Evolutionary conservation across 2,329 filamentous ascomycete genomes (phyloP).

Genomic region (Calcarisporium arbuscula): DNA sequence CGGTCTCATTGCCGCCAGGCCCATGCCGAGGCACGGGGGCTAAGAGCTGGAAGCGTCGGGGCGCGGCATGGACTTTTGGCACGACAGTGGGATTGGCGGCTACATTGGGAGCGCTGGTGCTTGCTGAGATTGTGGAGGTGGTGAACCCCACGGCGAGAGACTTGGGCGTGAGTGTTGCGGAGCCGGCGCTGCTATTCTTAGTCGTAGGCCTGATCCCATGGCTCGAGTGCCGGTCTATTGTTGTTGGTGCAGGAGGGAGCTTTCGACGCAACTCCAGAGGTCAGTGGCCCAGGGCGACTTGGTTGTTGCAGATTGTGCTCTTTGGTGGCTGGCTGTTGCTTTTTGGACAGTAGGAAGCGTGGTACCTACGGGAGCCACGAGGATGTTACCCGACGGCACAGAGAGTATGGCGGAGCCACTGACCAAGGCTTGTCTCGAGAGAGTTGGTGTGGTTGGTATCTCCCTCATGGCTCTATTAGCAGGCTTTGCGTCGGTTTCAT

Average conservation of each 20-base stretch:
- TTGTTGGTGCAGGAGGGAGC: constrained; percentile 52
- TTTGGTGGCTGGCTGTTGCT: constrained; percentile 61
- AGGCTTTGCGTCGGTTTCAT: constrained; percentile 82
- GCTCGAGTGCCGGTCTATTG: constrained; percentile 65
- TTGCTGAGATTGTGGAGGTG: constrained; percentile 76
- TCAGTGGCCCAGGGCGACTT: constrained; percentile 51
- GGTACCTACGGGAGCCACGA: constrained; percentile 35
- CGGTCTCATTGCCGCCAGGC: constrained; percentile 48
- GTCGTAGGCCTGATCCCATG: constrained; percentile 72
- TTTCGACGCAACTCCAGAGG: constrained; percentile 54
- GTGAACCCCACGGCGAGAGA: constrained; percentile 62
- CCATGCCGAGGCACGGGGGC: constrained; percentile 52
- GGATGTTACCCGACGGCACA: constrained; percentile 10
- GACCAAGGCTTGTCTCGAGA: constrained; percentile 51
- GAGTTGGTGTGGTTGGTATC: constrained; percentile 80
- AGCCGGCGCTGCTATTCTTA: constrained; percentile 64
- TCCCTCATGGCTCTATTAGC: constrained; percentile 82
- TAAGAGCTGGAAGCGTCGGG: constrained; percentile 42
- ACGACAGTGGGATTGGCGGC: constrained; percentile 70
- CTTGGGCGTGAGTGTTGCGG: constrained; percentile 60
- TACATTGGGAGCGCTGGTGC: constrained; percentile 72
- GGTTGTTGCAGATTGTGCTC: constrained; percentile 55
- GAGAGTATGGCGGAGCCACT: constrained; percentile 25
- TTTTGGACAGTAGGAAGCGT: constrained; percentile 73
- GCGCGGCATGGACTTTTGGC: constrained; percentile 63